Evolutionary conservation across 1,139 yeast genomes (phyloP), one percentile per base, ranked within the genome.

Genomic region (Candida anutae): DNA sequence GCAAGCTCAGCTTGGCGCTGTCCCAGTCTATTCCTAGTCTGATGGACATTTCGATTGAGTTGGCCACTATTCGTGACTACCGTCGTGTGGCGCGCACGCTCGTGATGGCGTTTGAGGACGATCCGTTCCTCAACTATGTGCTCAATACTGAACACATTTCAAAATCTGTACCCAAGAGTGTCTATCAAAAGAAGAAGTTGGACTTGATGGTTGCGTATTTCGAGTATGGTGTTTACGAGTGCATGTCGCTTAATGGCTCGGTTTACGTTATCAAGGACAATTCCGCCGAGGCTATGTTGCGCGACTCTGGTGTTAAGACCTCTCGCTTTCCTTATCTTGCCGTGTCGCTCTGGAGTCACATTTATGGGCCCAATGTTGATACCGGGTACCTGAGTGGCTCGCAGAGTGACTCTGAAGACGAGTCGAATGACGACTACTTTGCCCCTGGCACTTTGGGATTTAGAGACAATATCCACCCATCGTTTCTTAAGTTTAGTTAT

Each of bases 101-200:
- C 26, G 42, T 50, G 29, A 36, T 58, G 29, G 58, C 66, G 4
- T 62, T 62, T 36, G 60, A 55, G 32, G 48, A 57, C 25, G 68
- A 62, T 45, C 69, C 69, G 23, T 61, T 60, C 39, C 54, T 56
- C 31, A 60, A 60, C 37, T 58, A 58, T 34, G 55, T 60, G 23
- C 50, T 61, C 34, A 57, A 58, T 37, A 61, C 67, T 6, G 34
- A 36, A 9, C 36, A 39, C 21, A 47, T 48, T 30, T 42, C 48
- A 21, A 44, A 40, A 28, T 39, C 39, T 25, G 43, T 43, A 15
- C 17, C 33, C 18, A 39, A 36, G 20, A 27, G 37, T n/a, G 28
- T 28, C 21, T 43, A 43, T 32, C 46, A 49, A 25, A 44, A 40
- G 37, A 50, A 50, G 33, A 61, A 61, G 40, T 45, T 46, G 35